phyloP scores from a whole-genome alignment of 441 rosid genomes.

The Cnidoscolus chayamansa region DNA sequence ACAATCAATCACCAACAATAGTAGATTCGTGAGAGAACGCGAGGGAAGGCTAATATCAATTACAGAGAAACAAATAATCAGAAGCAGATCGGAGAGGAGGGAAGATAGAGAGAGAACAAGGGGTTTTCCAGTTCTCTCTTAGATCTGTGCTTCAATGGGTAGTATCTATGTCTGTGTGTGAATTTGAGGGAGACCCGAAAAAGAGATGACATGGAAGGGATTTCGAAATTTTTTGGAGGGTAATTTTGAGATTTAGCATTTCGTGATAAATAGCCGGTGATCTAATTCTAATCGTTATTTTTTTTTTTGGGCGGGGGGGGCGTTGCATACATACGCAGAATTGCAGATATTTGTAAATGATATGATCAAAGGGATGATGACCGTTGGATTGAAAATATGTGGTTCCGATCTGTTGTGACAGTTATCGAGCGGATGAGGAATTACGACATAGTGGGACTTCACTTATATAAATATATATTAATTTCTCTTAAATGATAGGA shows the following conservation, averaged over 20 bases:
- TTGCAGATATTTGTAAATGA: not conserved
- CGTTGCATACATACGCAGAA: not conserved
- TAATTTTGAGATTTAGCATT: not conserved
- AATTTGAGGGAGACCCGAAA: not conserved
- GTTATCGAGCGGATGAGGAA: not conserved
- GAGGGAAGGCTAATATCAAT: not conserved
- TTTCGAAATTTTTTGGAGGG: not conserved
- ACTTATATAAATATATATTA: not conserved
- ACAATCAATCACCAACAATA: not conserved
- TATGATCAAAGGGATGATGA: not conserved
- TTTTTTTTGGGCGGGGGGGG: no score
- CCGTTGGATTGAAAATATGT: constrained; percentile 17
- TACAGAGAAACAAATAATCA: not conserved
- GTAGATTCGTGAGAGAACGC: not conserved
- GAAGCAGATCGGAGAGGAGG: not conserved
- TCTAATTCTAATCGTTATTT: no score
- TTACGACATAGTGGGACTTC: not conserved
- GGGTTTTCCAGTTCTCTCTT: not conserved
- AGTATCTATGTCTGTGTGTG: not conserved
- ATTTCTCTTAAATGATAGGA: no score
- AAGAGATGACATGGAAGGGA: not conserved
- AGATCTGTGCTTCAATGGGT: constrained; percentile 23
- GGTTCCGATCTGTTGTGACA: constrained; percentile 3
- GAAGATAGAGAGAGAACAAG: not conserved
- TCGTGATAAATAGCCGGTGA: no score